phyloP scores from a whole-genome alignment of 306 rosid genomes.

The Cicer bijugum region DNA sequence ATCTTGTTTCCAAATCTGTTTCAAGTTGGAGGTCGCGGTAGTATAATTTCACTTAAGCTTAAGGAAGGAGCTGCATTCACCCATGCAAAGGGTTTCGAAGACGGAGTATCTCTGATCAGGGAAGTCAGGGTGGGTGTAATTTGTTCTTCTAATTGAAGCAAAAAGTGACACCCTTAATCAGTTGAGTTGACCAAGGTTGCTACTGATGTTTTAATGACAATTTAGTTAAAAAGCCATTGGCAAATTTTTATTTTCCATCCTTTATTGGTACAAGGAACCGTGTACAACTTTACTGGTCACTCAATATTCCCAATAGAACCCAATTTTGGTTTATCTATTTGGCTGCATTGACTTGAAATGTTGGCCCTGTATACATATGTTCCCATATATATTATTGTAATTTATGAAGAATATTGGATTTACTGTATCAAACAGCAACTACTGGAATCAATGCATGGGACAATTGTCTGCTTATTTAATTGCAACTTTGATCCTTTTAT shows the following conservation, averaged over 20 bases:
- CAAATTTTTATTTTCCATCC: constrained; percentile 20
- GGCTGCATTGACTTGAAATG: constrained; percentile 27
- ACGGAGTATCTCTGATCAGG: constrained; percentile 8
- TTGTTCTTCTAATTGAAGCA: constrained; percentile 24
- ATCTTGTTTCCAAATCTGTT: constrained; percentile 81
- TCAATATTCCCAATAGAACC: constrained; percentile 29
- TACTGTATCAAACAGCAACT: constrained; percentile 1
- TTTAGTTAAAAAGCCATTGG: constrained; percentile 15
- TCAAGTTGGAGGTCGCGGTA: constrained; percentile 83
- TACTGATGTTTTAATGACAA: neutral
- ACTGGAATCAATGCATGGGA: constrained; percentile 8
- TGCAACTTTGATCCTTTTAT: too few relatives aligned
- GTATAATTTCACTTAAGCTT: constrained; percentile 31
- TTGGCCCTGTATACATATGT: neutral
- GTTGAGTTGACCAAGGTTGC: constrained; percentile 29
- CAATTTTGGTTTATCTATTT: constrained; percentile 21
- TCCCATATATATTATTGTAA: neutral
- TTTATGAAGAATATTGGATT: constrained; percentile 11
- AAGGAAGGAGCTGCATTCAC: constrained; percentile 5
- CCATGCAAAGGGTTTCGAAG: neutral
- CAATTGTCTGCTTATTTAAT: neutral
- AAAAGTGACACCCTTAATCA: constrained; percentile 3
- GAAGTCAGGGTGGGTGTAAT: constrained; percentile 33
- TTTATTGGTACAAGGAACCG: constrained; percentile 14
- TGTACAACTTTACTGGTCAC: neutral